Evolutionary conservation across 371 early-diverging fungal species (phyloP), one percentile per base, ranked within the genome.

Genomic region (Apophysomyces elegans): DNA sequence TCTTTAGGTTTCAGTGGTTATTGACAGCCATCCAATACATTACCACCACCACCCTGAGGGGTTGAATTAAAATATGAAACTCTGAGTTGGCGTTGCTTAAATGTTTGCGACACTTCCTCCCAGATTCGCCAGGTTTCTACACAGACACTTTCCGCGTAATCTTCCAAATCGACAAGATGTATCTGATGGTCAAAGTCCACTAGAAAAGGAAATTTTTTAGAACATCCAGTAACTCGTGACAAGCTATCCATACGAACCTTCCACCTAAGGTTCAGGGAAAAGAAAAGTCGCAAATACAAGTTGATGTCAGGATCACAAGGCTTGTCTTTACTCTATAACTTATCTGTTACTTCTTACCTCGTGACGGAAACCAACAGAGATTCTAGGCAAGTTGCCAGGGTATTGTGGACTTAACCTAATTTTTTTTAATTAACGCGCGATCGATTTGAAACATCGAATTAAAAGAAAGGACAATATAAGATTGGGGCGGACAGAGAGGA

Each of bases 41-140:
- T 73, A 86, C 87, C 87, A 36, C 95, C 95, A 41, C 95, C 95
- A 41, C 95, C 95, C 74, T 93, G 93, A 46, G 93, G 90, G 1
- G 95, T 95, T 4, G 94, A 91, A 71, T 89, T 93, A 75, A 95
- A 91, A 70, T 86, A 95, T 11, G 86, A 72, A n/a, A 92, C 81
- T 57, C 74, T 76, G 18, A 91, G 68, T 14, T 85, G 78, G 58
- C 80, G 84, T 12, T 78, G 70, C 50, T 77, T 82, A 69, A 84
- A 80, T 61, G 79, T 70, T 9, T 75, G 58, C 12, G 78, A 79
- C 64, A 91, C 77, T 63, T 78, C 72, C 11, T 73, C 68, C 45
- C 89, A 74, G 7, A 84, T 78, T 56, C 81, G 75, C 90, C 87
- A 93, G 9, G 87, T 88, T 37, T 86, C 80, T 56, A 79, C 66